Evolutionary conservation across 371 early-diverging fungal species (phyloP), one percentile per base, ranked within the genome.

Genomic region (Mortierella polycephala): DNA sequence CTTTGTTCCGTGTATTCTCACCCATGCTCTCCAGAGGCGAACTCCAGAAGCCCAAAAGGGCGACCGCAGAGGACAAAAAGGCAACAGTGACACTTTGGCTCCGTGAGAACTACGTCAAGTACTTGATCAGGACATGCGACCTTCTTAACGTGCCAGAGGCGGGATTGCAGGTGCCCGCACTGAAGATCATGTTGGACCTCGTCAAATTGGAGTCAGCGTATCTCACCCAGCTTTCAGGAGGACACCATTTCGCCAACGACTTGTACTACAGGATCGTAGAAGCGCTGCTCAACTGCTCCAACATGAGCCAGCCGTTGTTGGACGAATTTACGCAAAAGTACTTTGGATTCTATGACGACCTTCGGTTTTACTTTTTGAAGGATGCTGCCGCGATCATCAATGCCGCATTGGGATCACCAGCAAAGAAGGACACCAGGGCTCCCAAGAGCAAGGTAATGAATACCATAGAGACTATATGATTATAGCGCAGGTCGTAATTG

Each of bases 321-420:
- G 85, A 83, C 11, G 86, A 87, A 65, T 79, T 92, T 16, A 74
- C 88, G 6, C 90, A 91, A 50, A 91, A 92, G 53, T 94, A 92
- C 55, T 74, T 91, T 62, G 89, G 92, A 79, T 82, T 83, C 11
- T 95, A 93, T 75, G 95, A 93, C 67, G 97, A 97, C 72, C 76
- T 96, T 51, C 87, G 95, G 71, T 88, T 88, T 68, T 92, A 92
- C 77, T 93, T 95, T 70, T 88, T 89, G 76, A 91, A 92, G 71
- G 81, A 90, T 71, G 69, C 92, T 10, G 86, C 89, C 81, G 86
- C 86, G 82, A 68, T 80, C 42, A 47, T 79, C 56, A 60, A 52
- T 13, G 18, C 44, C 2, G 76, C 76, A 8, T 51, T 75, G 20
- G 76, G 76, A 50, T 44, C 62, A 2, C 60, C 55, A 20, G 20